Percentiles rank a stretch among this genome's conserved stretches.
Conservation (phyloP, 2,329 filamentous ascomycete species). For the Monosporascus sp. region DNA sequence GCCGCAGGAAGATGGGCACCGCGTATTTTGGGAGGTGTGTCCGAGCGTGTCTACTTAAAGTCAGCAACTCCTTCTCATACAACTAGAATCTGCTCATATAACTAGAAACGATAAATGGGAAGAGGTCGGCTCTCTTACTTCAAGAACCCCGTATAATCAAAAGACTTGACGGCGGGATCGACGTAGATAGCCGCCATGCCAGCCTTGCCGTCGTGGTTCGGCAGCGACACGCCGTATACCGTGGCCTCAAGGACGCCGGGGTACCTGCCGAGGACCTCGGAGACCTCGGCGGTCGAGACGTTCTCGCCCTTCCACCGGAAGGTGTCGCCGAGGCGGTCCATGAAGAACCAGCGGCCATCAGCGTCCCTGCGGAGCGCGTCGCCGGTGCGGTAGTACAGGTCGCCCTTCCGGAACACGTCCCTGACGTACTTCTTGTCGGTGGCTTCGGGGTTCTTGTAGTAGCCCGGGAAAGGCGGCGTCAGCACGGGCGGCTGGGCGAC, state of each 20-base stretch:
- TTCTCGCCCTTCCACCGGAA: conserved; percentile 72
- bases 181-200: conserved; percentile 59
- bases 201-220: conserved; percentile 62
- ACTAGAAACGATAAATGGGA: not conserved
- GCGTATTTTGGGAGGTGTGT: conserved; percentile 65
- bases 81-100: not conserved
- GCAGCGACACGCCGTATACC: conserved; percentile 63
- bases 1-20: conserved; percentile 66
- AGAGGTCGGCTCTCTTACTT: conserved; percentile 26
- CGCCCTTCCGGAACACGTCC: conserved; percentile 61
- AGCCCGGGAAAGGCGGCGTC: conserved; percentile 59
- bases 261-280: conserved; percentile 55
- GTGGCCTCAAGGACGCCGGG: conserved; percentile 60
- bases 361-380: conserved; percentile 57
- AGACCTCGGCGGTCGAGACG: conserved; percentile 61
- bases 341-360: conserved; percentile 65
- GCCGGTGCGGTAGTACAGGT: conserved; percentile 63
- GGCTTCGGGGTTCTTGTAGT: conserved; percentile 60
- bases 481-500: conserved; percentile 49
- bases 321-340: conserved; percentile 65
- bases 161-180: conserved; percentile 40
- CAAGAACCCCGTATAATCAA: conserved; percentile 57
- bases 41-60: conserved; percentile 40
- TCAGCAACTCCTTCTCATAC: not conserved
- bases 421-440: conserved; percentile 61